Percentiles rank a stretch among this genome's conserved stretches.
Conservation (phyloP, 2,329 filamentous ascomycete species). For the Magnaporthiopsis incrustans region DNA sequence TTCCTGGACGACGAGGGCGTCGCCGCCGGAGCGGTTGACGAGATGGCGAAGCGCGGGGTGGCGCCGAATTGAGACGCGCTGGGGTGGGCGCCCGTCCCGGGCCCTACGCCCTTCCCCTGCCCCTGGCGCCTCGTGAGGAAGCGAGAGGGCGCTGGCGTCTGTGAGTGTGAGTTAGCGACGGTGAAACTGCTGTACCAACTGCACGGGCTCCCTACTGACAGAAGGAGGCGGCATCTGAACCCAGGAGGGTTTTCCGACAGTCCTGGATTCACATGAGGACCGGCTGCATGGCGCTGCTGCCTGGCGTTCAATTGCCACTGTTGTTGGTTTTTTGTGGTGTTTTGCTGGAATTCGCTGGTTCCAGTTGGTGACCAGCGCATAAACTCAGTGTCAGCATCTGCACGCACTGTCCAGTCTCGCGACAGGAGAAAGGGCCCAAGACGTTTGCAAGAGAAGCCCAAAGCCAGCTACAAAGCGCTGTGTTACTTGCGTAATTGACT, state of each 20-base stretch:
- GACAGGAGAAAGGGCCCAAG: no score
- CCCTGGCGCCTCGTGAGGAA: slow-evolving; percentile 8
- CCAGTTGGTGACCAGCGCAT: no score
- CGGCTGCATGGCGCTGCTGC: not conserved
- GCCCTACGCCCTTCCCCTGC: not conserved
- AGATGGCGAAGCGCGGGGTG: slow-evolving; percentile 8
- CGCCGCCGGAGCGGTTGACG: slow-evolving; percentile 3
- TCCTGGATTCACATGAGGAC: not conserved
- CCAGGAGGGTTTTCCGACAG: not conserved
- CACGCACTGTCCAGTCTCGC: not conserved
- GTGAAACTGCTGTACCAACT: not conserved
- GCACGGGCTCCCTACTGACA: not conserved
- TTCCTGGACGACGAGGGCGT: slow-evolving; percentile 1
- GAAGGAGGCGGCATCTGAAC: slow-evolving; percentile 3
- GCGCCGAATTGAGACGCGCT: slow-evolving; percentile 5
- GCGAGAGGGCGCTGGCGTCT: slow-evolving; percentile 9
- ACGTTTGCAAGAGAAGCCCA: not conserved
- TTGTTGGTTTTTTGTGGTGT: not conserved
- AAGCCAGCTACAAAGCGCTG: no score
- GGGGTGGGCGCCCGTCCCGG: not conserved
- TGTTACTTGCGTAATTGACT: no score
- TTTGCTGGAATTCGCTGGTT: not conserved
- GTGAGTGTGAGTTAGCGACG: not conserved
- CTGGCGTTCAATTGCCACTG: not conserved
- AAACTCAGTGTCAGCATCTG: not conserved